Evolutionary conservation across 257 asterid genomes (phyloP).

Genomic region (Nicotiana knightiana): DNA sequence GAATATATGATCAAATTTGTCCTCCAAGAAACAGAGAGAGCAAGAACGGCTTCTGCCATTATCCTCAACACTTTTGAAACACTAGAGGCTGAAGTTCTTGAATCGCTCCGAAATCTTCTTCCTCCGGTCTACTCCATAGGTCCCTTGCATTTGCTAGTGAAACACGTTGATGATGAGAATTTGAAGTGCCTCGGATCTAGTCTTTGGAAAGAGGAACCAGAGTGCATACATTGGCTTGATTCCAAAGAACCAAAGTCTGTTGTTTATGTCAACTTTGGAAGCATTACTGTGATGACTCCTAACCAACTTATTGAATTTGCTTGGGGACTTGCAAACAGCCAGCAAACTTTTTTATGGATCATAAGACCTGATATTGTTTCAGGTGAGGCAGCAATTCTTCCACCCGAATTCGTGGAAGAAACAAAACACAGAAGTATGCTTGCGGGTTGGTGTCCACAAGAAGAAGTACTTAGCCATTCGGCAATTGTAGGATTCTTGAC

Average conservation of each 20-base stretch:
- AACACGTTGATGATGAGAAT: not conserved
- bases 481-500: constrained; percentile 11
- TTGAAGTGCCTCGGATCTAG: not conserved
- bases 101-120: not conserved
- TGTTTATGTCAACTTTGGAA: constrained; percentile 8
- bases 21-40: not conserved
- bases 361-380: constrained; percentile 6
- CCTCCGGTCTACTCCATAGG: constrained; percentile 13
- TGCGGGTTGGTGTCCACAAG: constrained; percentile 16
- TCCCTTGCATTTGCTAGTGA: constrained; percentile 13
- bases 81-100: constrained; percentile 7
- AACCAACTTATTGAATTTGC: constrained; percentile 11
- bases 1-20: not conserved
- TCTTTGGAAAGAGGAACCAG: constrained; percentile 9
- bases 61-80: constrained; percentile 10
- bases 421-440: constrained; percentile 8
- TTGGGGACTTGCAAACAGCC: constrained; percentile 16
- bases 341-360: constrained; percentile 12
- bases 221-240: constrained; percentile 9
- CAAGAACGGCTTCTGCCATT: not conserved
- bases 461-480: constrained; percentile 8
- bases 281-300: constrained; percentile 5
- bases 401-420: not conserved
- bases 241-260: constrained; percentile 2
- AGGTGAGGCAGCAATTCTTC: not conserved